These are phyloP conservation scores for Beta corolliflora DNA, from an alignment of 179 eudicot species.

Conservation along the genomic window DNA sequence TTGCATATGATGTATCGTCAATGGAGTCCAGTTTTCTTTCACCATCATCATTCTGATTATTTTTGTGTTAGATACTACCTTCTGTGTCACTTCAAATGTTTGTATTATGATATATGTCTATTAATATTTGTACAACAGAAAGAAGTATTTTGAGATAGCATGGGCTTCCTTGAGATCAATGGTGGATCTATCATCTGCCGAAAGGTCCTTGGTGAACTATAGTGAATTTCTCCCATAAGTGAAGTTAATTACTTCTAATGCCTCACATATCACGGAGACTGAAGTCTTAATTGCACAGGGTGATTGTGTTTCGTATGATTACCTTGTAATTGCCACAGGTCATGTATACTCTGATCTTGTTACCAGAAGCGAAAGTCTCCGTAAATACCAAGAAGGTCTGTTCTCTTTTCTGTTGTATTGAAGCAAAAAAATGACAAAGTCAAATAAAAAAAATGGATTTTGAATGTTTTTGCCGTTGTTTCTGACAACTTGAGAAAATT, in stretches of 20 bases:
- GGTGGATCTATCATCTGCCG: constrained; percentile 67
- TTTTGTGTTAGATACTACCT: not conserved
- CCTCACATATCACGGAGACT: constrained; percentile 42
- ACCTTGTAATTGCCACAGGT: constrained; percentile 72
- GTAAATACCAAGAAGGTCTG: constrained; percentile 53
- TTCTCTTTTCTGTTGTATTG: not conserved
- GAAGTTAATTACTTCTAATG: constrained; percentile 49
- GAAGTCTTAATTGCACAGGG: constrained; percentile 57
- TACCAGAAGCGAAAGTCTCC: constrained; percentile 44
- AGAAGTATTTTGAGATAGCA: constrained; percentile 68
- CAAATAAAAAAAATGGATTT: not conserved
- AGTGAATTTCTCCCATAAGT: constrained; percentile 52
- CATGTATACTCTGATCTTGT: constrained; percentile 36
- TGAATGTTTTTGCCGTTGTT: not conserved
- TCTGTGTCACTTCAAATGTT: not conserved
- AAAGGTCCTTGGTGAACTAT: constrained; percentile 52
- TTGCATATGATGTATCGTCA: not conserved
- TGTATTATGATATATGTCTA: not conserved
- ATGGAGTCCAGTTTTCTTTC: not conserved
- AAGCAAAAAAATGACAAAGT: not conserved
- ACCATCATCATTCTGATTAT: not conserved
- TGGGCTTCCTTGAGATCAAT: constrained; percentile 66
- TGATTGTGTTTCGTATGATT: constrained; percentile 47
- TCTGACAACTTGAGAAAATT: not conserved
- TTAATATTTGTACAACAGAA: constrained; percentile 42